Evolutionary conservation across 768 basidiomycete species (phyloP).

Genomic region (Butyriboletus loyo): DNA sequence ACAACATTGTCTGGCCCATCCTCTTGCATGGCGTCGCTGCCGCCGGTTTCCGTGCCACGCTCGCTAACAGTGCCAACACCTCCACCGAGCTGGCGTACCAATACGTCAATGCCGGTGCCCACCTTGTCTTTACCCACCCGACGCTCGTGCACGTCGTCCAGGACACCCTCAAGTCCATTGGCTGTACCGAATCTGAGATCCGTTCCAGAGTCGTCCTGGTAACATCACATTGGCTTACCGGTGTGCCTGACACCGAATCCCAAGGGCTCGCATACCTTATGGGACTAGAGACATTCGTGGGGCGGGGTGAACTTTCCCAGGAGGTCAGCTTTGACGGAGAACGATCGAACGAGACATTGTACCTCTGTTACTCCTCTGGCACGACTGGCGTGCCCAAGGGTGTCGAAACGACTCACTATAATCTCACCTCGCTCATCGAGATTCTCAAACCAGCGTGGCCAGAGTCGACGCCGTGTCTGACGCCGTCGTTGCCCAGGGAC

Average conservation of each 20-base stretch:
- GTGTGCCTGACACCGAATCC: constrained; percentile 28
- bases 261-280: constrained; percentile 36
- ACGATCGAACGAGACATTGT: constrained; percentile 54
- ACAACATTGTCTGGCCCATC: constrained; percentile 57
- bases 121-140: constrained; percentile 63
- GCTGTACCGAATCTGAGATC: constrained; percentile 45
- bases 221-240: constrained; percentile 44
- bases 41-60: constrained; percentile 64
- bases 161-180: constrained; percentile 53
- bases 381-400: constrained; percentile 82
- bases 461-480: constrained; percentile 27
- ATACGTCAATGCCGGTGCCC: constrained; percentile 63
- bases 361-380: constrained; percentile 64
- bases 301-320: constrained; percentile 42
- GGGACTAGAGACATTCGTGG: constrained; percentile 49
- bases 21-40: constrained; percentile 48
- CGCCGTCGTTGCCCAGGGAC: constrained; percentile 7
- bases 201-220: constrained; percentile 56
- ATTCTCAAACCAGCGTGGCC: constrained; percentile 49
- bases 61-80: constrained; percentile 73
- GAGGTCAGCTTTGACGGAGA: constrained; percentile 58
- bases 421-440: constrained; percentile 57
- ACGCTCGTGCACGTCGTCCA: constrained; percentile 52
- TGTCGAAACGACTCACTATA: constrained; percentile 65
- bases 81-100: constrained; percentile 69